Base-by-base conservation (phyloP, 1,139 yeast genomes). In the Suhomyces atakaporum region DNA sequence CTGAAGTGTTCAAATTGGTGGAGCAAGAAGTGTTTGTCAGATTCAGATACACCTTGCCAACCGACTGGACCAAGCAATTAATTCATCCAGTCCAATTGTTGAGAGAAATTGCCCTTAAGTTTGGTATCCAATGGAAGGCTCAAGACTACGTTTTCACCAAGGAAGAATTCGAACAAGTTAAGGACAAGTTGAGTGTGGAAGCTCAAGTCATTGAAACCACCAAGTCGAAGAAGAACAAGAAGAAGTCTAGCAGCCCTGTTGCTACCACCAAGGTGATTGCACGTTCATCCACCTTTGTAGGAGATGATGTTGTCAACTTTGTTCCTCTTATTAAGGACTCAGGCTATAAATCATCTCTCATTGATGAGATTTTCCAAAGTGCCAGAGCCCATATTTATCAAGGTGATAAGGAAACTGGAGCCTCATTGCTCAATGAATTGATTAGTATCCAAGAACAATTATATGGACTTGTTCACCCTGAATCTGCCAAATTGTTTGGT, bases 81-180 rank as follows among this genome's bases (percentile, higher is more conserved):
- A 47, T 72, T 31, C 63, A 60, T 27, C 70, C 75, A 11, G 47
- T 64, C 19, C 75, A 75, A 40, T 57, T 88, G 37, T 69, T 87
- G 55, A 79, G 92, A 64, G 88, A 83, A 46, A 71, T 89, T 43
- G 81, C 96, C 11, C 54, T 71, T 38, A 84, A 85, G 62, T 78
- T 82, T 49, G 98, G 98, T 63, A 77, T 92, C 40, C 98, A 92
- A 66, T 84, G 96, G 87, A 66, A 69, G 47, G 60, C 77, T n/a
- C 71, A 66, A 44, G 60, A 67, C 13, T 82, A 77, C 55, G 65
- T 60, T 10, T 79, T 79, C 55, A 69, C 77, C 27, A 56, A 57
- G 36, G 77, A 69, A 33, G 63, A 63, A 18, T 70, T 75, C 42
- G 78, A 72, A 31, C 50, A 51, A 6, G 65, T 58, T 26, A 47